phyloP scores from a whole-genome alignment of 169 alveolate species.

The Cryptosporidium parvum region DNA sequence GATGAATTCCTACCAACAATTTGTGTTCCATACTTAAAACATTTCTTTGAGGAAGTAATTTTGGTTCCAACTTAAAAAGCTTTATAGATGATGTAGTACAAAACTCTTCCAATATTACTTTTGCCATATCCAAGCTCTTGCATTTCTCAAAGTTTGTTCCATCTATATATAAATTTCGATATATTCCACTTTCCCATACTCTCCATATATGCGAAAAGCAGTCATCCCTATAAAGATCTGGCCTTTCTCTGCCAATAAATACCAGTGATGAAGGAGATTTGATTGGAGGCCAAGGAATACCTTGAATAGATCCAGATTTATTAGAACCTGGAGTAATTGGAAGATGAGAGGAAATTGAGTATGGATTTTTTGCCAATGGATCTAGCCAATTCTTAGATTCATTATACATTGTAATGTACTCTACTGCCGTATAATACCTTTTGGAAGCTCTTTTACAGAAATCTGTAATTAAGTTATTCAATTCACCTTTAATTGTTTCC shows the following conservation, averaged over 20 bases:
- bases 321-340: neutral
- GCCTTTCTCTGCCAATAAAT: constrained; percentile 41
- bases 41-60: constrained; percentile 37
- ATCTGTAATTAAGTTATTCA: constrained; percentile 1
- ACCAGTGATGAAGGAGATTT: constrained; percentile 22
- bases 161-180: constrained; percentile 31
- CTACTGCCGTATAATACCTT: constrained; percentile 50
- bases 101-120: constrained; percentile 50
- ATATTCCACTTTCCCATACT: constrained; percentile 37
- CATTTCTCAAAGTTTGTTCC: constrained; percentile 43
- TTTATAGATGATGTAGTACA: constrained; percentile 32
- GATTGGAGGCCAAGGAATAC: constrained; percentile 68
- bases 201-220: constrained; percentile 59
- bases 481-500: neutral
- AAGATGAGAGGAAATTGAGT: constrained; percentile 30
- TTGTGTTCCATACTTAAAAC: constrained; percentile 11
- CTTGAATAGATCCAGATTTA: constrained; percentile 46
- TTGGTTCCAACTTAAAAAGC: constrained; percentile 30
- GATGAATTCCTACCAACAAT: neutral
- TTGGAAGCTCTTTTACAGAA: constrained; percentile 50
- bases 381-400: constrained; percentile 64
- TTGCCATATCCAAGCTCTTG: constrained; percentile 52
- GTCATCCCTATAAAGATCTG: constrained; percentile 53
- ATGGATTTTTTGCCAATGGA: constrained; percentile 18
- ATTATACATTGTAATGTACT: constrained; percentile 19